A percentile compares a stretch with the other conserved stretches of the same genome.
Conservation (phyloP, 139 green algal species). For the Picochlorum sp. region DNA sequence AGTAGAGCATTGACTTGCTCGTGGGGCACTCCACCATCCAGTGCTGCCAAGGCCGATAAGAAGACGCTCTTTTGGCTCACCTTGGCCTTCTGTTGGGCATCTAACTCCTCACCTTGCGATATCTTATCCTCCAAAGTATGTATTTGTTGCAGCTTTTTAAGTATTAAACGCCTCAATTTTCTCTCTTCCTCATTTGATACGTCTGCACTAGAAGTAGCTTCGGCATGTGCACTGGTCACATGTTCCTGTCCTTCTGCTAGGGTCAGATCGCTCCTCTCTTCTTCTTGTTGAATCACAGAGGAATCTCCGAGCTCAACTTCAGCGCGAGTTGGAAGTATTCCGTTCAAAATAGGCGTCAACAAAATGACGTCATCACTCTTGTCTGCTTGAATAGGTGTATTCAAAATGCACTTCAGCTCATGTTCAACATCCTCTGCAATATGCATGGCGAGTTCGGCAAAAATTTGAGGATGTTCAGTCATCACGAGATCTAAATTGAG, state of each 20-base stretch:
- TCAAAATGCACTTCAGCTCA: slow-evolving; percentile 20
- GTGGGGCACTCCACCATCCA: slow-evolving; percentile 34
- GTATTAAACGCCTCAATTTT: slow-evolving; percentile 34
- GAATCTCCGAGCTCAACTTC: not conserved
- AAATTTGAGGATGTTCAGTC: slow-evolving; percentile 34
- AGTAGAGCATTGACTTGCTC: slow-evolving; percentile 21
- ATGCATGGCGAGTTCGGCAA: slow-evolving; percentile 42
- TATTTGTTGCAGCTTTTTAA: slow-evolving; percentile 82
- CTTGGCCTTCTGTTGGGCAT: slow-evolving; percentile 74
- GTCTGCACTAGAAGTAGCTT: no score
- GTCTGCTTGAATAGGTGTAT: not conserved
- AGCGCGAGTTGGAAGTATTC: not conserved
- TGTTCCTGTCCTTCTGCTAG: not conserved
- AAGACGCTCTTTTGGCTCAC: slow-evolving; percentile 39
- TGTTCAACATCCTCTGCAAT: slow-evolving; percentile 53
- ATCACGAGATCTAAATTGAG: slow-evolving; percentile 68
- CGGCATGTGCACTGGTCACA: not conserved
- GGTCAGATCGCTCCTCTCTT: no score
- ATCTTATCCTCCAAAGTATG: slow-evolving; percentile 30
- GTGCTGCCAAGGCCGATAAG: slow-evolving; percentile 32
- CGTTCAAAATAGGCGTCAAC: not conserved
- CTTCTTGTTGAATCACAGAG: no score
- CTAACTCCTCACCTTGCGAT: slow-evolving; percentile 29
- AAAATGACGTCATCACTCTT: slow-evolving; percentile 1
- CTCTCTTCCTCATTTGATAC: slow-evolving; percentile 1